Evolutionary conservation across 2,329 filamentous ascomycete species (phyloP).

Genomic region (Chaetomiaceae sp.): DNA sequence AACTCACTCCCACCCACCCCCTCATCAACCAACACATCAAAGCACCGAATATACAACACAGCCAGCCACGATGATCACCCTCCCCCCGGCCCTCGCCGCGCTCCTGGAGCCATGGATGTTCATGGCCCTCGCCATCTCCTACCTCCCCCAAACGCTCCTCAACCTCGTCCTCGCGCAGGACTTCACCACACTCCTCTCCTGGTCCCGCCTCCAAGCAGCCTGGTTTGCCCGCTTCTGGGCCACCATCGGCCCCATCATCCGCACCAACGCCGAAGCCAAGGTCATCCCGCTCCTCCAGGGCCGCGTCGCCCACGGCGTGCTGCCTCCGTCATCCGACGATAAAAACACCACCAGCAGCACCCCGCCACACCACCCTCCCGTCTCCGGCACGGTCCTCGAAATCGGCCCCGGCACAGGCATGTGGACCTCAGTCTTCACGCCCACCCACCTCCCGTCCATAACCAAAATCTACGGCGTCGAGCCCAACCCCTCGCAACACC

Average conservation of each 20-base stretch:
- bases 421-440: constrained; percentile 51
- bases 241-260: constrained; percentile 46
- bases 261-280: constrained; percentile 35
- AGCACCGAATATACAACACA: neutral
- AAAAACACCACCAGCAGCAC: neutral
- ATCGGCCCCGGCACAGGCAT: constrained; percentile 58
- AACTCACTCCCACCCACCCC: neutral
- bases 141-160: constrained; percentile 48
- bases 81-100: constrained; percentile 20
- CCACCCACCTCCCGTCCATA: constrained; percentile 24
- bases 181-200: constrained; percentile 37
- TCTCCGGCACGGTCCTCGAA: constrained; percentile 49
- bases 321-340: constrained; percentile 24
- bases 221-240: constrained; percentile 63
- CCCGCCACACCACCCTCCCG: constrained; percentile 25
- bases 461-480: constrained; percentile 58
- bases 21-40: too few species aligned
- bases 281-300: constrained; percentile 54
- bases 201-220: constrained; percentile 37
- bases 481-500: constrained; percentile 53
- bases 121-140: constrained; percentile 43
- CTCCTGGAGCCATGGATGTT: constrained; percentile 50
- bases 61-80: neutral
- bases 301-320: constrained; percentile 35
- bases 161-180: constrained; percentile 36